phyloP scores from a whole-genome alignment of 2,329 filamentous ascomycete species.

The Botrytis pseudocinerea region DNA sequence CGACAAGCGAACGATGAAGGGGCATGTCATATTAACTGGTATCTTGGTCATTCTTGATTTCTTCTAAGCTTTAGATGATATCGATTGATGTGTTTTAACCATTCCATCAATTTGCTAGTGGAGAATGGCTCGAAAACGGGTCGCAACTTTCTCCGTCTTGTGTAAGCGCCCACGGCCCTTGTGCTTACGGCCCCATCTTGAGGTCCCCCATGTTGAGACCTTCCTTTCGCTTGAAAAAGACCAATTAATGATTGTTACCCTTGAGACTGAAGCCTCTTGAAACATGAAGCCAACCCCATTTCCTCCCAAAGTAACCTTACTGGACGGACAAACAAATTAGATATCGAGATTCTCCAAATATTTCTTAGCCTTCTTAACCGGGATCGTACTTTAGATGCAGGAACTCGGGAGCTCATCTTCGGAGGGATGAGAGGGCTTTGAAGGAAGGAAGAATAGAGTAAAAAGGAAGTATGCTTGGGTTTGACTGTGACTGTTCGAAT shows the following conservation, averaged over 20 bases:
- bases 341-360: not conserved
- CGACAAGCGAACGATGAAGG: constrained; percentile 16
- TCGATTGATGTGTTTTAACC: not conserved
- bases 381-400: not conserved
- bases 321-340: not conserved
- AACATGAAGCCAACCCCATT: constrained; percentile 16
- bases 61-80: constrained; percentile 13
- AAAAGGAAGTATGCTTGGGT: not conserved
- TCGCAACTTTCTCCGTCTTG: not conserved
- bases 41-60: not conserved
- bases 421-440: constrained; percentile 11
- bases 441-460: constrained; percentile 8
- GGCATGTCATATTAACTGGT: not conserved
- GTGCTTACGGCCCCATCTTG: constrained; percentile 9
- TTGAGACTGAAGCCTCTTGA: constrained; percentile 2
- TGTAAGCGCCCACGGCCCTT: constrained; percentile 8
- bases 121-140: not conserved
- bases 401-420: constrained; percentile 4
- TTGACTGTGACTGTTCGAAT: not conserved
- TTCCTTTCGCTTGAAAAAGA: constrained; percentile 15
- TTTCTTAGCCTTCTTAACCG: not conserved
- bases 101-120: not conserved
- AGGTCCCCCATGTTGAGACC: not conserved
- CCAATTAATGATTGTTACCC: not conserved
- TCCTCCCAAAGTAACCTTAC: not conserved